Base-by-base conservation (phyloP, 2,329 filamentous ascomycete genomes). In the Fusarium nurragi region DNA sequence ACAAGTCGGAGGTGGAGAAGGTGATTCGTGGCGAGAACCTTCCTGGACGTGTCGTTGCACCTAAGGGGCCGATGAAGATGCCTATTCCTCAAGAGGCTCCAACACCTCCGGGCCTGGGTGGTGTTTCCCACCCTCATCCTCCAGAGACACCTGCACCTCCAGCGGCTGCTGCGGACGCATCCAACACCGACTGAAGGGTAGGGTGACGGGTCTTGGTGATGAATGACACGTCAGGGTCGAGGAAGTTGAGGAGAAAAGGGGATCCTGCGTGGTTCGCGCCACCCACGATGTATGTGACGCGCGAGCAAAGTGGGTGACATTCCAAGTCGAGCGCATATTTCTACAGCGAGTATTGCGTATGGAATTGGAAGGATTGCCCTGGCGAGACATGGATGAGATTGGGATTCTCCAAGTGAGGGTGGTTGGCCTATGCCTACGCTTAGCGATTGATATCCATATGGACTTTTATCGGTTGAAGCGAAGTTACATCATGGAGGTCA, bases 21-120 rank as follows among this genome's bases (percentile, higher is more conserved):
- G 92, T 98, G 7, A 89, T 99, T 65, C 87, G 86, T 49, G 95
- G 95, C 32, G 93, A 97, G 79, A 90, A 91, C 74, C 81, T 99
- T 34, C 83, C 88, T 1, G 85, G 86, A 41, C 91, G 92, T 60
- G 78, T 73, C 38, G 71, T 74, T 13, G 68, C 94, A 16, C 92
- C 92, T 0, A 78, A 77, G 56, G 79, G 78, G 5, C 78, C 79
- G 2, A 58, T 80, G 71, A 73, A 75, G 22, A 56, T 80, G 40
- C 78, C 79, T 6, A 74, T 79, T 10, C 77, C 77, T 10, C 69
- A 71, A 21, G 72, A 77, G 8, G 60, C 69, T n/a, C 75, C 75
- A 3, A 71, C 74, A 26, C 74, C 76, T 10, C 76, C 77, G 1
- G 77, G 76, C 2, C 69, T 79, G 6, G 73, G 74, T 5, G 75